phyloP scores from a whole-genome alignment of 2,329 filamentous ascomycete species.

The Apiospora pterosperma region DNA sequence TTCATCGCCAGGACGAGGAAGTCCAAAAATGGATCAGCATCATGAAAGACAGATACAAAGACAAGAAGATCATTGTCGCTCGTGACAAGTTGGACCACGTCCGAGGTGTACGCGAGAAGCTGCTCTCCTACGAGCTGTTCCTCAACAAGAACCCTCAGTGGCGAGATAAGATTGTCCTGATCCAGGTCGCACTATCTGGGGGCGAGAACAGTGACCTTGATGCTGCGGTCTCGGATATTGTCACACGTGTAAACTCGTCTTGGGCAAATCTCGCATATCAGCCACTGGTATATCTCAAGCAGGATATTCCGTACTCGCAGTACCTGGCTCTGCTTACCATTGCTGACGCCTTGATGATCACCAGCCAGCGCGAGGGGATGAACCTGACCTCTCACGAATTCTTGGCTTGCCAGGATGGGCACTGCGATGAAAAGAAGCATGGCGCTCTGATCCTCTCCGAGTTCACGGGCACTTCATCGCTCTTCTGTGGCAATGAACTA shows the following conservation, averaged over 20 bases:
- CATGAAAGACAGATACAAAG: slow-evolving; percentile 79
- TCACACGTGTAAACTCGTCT: slow-evolving; percentile 87
- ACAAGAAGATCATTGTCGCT: slow-evolving; percentile 87
- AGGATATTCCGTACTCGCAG: slow-evolving; percentile 89
- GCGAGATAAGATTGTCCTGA: slow-evolving; percentile 82
- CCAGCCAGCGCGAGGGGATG: slow-evolving; percentile 94
- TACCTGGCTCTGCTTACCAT: slow-evolving; percentile 89
- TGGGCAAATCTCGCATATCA: slow-evolving; percentile 91
- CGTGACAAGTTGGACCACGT: slow-evolving; percentile 93
- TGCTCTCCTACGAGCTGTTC: slow-evolving; percentile 89
- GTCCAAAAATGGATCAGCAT: slow-evolving; percentile 76
- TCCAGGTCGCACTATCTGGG: slow-evolving; percentile 89
- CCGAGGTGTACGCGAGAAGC: slow-evolving; percentile 88
- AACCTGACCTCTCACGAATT: slow-evolving; percentile 95
- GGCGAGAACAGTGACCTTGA: slow-evolving; percentile 86
- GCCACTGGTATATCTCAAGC: slow-evolving; percentile 88
- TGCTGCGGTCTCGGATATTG: slow-evolving; percentile 86
- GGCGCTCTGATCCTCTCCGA: slow-evolving; percentile 90
- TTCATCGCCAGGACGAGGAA: slow-evolving; percentile 67
- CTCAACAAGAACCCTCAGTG: slow-evolving; percentile 91
- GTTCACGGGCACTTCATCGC: slow-evolving; percentile 86
- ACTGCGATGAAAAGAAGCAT: slow-evolving; percentile 68
- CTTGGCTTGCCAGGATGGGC: slow-evolving; percentile 87
- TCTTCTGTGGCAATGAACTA: slow-evolving; percentile 78
- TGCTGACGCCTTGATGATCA: slow-evolving; percentile 90